Percentiles rank a stretch among this genome's conserved stretches.
Evolutionary conservation across 192 early-diverging fungal genomes (phyloP).

Genomic region (Rhizophlyctis rosea): DNA sequence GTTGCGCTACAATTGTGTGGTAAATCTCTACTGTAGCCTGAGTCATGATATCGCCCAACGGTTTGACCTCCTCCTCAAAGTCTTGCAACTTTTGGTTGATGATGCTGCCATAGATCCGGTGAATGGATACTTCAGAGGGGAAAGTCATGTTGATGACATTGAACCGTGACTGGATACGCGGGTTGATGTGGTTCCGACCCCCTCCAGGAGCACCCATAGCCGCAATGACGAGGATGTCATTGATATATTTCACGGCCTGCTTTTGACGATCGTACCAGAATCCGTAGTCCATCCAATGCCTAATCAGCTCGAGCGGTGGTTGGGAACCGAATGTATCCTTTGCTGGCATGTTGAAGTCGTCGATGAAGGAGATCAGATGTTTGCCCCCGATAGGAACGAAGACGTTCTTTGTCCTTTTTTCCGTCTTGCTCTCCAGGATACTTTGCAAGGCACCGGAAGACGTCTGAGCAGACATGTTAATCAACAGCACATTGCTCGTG

Average conservation of each 20-base stretch:
- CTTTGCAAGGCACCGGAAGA: constrained; percentile 47
- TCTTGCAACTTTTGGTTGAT: constrained; percentile 56
- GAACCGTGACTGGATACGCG: constrained; percentile 53
- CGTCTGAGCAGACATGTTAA: constrained; percentile 60
- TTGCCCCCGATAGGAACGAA: constrained; percentile 59
- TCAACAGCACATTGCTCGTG: constrained; percentile 36
- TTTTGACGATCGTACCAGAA: constrained; percentile 57
- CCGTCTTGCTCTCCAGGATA: constrained; percentile 55
- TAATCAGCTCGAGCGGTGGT: constrained; percentile 55
- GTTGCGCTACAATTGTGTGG: constrained; percentile 45
- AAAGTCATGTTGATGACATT: constrained; percentile 60
- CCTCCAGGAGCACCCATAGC: constrained; percentile 62
- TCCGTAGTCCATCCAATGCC: constrained; percentile 59
- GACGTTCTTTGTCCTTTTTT: constrained; percentile 60
- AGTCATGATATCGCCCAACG: constrained; percentile 51
- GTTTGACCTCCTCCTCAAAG: constrained; percentile 54
- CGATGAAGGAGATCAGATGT: constrained; percentile 51
- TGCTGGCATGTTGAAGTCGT: constrained; percentile 63
- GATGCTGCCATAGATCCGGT: constrained; percentile 52
- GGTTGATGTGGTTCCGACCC: constrained; percentile 51
- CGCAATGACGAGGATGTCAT: constrained; percentile 49
- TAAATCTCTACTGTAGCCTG: constrained; percentile 58
- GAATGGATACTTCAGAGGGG: constrained; percentile 47
- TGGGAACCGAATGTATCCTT: constrained; percentile 64
- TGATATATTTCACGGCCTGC: constrained; percentile 50